Conservation (phyloP, 441 rosid genomes). For the Raphanus hybrid region DNA sequence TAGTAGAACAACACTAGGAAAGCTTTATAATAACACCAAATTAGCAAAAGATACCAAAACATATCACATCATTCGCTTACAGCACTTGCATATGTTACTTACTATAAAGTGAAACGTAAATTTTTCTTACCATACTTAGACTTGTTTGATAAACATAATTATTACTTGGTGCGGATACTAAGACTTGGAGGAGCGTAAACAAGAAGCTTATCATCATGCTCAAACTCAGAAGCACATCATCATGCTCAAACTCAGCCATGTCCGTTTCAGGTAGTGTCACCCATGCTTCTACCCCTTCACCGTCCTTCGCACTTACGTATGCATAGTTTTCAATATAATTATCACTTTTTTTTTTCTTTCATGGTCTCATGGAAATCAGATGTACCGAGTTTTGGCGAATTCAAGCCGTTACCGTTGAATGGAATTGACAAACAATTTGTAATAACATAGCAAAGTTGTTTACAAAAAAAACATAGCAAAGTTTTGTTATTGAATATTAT, state of each 20-base stretch:
- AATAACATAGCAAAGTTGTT: neutral
- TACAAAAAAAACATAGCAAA: too few species aligned
- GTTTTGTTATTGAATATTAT: neutral
- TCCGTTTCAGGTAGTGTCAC: slow-evolving; percentile 17
- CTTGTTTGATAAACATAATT: neutral
- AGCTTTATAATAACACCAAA: neutral
- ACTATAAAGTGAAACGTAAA: neutral
- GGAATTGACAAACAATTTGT: too few species aligned
- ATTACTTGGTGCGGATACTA: neutral
- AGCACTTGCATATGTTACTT: neutral
- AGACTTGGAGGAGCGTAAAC: slow-evolving; percentile 2
- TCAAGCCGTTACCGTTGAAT: neutral
- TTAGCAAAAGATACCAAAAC: neutral
- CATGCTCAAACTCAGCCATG: slow-evolving; percentile 29
- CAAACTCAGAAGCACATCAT: too few species aligned
- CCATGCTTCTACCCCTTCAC: slow-evolving; percentile 32
- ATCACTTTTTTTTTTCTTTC: neutral
- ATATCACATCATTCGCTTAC: slow-evolving; percentile 1
- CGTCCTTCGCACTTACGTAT: slow-evolving; percentile 3
- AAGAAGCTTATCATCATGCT: slow-evolving; percentile 20
- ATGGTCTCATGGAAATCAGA: neutral
- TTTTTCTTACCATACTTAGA: neutral
- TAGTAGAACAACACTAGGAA: neutral
- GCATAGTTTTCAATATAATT: neutral
- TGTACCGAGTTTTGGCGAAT: neutral